Evolutionary conservation across 2,329 filamentous ascomycete genomes (phyloP).

Genomic region (Colletotrichum sansevieriae): DNA sequence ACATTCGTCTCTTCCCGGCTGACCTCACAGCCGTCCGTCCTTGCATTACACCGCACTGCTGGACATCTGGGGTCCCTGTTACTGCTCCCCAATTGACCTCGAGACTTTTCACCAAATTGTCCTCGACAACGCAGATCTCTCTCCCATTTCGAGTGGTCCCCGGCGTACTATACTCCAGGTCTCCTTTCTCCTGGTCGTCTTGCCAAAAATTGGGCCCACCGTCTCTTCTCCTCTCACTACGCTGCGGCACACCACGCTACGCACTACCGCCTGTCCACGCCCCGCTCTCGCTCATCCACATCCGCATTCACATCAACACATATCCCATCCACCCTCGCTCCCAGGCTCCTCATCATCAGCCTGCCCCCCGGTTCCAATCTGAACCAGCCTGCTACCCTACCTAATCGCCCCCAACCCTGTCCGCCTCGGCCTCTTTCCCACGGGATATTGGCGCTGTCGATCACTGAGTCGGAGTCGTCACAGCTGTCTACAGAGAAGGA

Average conservation of each 20-base stretch:
- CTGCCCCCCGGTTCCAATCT: conserved; percentile 48
- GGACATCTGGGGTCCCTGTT: conserved; percentile 35
- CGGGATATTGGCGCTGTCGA: conserved; percentile 67
- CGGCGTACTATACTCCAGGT: conserved; percentile 36
- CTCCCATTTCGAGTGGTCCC: conserved; percentile 34
- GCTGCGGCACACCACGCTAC: conserved; percentile 25
- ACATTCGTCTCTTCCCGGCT: conserved; percentile 19
- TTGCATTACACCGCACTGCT: conserved; percentile 31
- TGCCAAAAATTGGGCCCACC: conserved; percentile 40
- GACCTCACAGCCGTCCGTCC: conserved; percentile 21
- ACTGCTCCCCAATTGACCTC: conserved; percentile 37
- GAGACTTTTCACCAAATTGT: conserved; percentile 39
- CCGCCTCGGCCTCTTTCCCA: conserved; percentile 60
- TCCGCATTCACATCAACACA: neutral
- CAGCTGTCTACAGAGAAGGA: conserved; percentile 53
- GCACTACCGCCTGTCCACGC: conserved; percentile 33
- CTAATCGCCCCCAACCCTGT: conserved; percentile 59
- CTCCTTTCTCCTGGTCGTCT: conserved; percentile 37
- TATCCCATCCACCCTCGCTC: conserved; percentile 13
- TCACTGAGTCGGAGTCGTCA: conserved; percentile 67
- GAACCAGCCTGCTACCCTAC: conserved; percentile 55
- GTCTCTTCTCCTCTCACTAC: conserved; percentile 25
- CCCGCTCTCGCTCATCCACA: conserved; percentile 36
- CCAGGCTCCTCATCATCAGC: conserved; percentile 48
- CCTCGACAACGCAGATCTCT: conserved; percentile 38